phyloP scores from a whole-genome alignment of 305 asterid genomes.

The Euphrasia arctica region DNA sequence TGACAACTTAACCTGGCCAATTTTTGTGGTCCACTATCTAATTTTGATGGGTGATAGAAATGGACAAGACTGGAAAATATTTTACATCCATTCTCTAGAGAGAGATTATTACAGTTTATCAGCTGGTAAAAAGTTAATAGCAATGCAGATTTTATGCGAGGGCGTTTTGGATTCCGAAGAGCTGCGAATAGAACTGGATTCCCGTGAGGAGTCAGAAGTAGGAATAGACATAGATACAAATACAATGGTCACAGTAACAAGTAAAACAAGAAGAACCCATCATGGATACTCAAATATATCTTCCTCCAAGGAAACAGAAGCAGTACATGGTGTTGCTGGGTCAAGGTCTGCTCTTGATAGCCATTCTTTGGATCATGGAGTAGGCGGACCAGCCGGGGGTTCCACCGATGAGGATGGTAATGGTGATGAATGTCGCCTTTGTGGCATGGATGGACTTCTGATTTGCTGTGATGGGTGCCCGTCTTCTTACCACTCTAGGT shows the following conservation, averaged over 20 bases:
- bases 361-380: conserved; percentile 34
- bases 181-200: conserved; percentile 73
- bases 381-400: conserved; percentile 37
- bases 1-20: conserved; percentile 90
- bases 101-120: conserved; percentile 76
- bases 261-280: conserved; percentile 59
- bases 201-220: conserved; percentile 70
- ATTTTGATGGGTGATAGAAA: conserved; percentile 52
- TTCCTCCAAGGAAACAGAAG: conserved; percentile 49
- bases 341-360: conserved; percentile 27
- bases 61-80: conserved; percentile 65
- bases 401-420: conserved; percentile 68
- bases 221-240: conserved; percentile 62
- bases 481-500: conserved; percentile 83
- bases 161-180: conserved; percentile 74
- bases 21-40: conserved; percentile 70
- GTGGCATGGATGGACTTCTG: conserved; percentile 97
- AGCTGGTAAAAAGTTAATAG: conserved; percentile 62
- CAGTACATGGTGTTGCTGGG: conserved; percentile 35
- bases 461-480: conserved; percentile 99
- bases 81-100: conserved; percentile 64
- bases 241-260: conserved; percentile 33
- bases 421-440: conserved; percentile 94
- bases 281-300: conserved; percentile 62
- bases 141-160: conserved; percentile 88